Base-by-base conservation (phyloP, 2,329 filamentous ascomycete genomes). In the Dactylellina haptotyla region DNA sequence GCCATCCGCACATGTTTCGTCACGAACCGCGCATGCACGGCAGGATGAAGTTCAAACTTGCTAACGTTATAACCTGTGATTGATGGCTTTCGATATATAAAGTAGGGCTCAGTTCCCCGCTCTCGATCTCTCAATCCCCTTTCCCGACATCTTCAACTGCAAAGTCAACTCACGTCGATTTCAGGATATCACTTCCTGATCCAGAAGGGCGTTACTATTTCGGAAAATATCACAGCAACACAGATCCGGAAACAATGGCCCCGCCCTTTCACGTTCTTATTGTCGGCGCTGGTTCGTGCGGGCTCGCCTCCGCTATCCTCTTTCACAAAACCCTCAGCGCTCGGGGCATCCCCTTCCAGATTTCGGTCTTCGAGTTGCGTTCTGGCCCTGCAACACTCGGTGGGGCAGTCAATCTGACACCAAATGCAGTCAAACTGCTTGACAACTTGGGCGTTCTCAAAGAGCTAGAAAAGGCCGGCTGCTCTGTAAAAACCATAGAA, bases 281-380 rank as follows among this genome's bases (percentile, higher is more conserved):
- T 10, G 25, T 65, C 10, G 59, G 67, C 14, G 67, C 67, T 9
- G 67, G 67, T 5, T 58, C 67, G 4, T 48, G 51, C 3, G 59
- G 67, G 20, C 59, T 72, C 4, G 53, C 67, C 4, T 57, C 84
- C 39, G 85, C 85, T n/a, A 79, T 86, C 34, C 81, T 84, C 10
- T 80, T 86, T 48, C 82, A 81, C 46, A 50, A 41, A 54, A 65
- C 53, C 14, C 46, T 72, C 8, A 54, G 9, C 1, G 25, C 26
- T 28, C 59, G 39, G 2, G 82, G 83, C 66, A 83, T 81, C 76
- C 70, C 78, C 4, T 81, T 82, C 25, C 46, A 78, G 25, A 82
- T 85, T 75, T 82, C 81, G 26, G 80, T 86, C 61, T 84, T 82
- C 75, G 84, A 86, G 76, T 80, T 84, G 34, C 82, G 84, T 0